Evolutionary conservation across 1,284 basidiomycete genomes (phyloP).

Genomic region (Leccinum griseonigrum): DNA sequence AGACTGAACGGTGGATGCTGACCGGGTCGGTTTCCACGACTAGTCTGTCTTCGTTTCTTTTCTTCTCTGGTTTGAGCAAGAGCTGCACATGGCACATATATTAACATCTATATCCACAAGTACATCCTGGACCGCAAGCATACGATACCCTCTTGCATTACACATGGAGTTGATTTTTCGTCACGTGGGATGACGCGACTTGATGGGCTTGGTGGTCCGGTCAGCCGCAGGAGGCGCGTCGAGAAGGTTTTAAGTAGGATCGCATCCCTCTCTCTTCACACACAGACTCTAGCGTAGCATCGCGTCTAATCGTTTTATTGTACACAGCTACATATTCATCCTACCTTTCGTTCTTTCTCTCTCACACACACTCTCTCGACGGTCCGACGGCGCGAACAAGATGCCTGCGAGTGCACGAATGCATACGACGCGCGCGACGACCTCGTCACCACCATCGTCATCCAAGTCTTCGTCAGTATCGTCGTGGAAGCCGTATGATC

Average conservation of each 20-base stretch:
- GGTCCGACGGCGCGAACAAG: not conserved
- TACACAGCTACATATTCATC: conserved; percentile 31
- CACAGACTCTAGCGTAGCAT: conserved; percentile 9
- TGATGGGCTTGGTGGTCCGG: conserved; percentile 4
- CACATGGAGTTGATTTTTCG: conserved; percentile 26
- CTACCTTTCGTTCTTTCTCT: conserved; percentile 10
- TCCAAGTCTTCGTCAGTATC: not conserved
- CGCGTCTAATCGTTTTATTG: conserved; percentile 21
- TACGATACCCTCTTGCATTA: not conserved
- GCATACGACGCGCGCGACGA: conserved; percentile 5
- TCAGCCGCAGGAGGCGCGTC: conserved; percentile 27
- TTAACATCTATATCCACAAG: not conserved
- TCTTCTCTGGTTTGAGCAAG: not conserved
- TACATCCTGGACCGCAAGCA: not conserved
- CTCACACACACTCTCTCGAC: not conserved
- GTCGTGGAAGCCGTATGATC: conserved; percentile 27
- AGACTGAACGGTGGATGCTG: conserved; percentile 33
- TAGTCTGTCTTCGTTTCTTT: conserved; percentile 3
- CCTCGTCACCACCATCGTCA: not conserved
- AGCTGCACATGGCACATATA: not conserved
- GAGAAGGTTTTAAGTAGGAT: conserved; percentile 5
- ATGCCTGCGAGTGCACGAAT: conserved; percentile 26
- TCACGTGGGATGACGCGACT: conserved; percentile 27
- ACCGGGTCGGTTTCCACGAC: conserved; percentile 9
- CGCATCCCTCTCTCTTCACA: not conserved